Percentiles rank a stretch among this genome's conserved stretches.
Conservation (phyloP, 2,329 filamentous ascomycete genomes). For the Pseudogymnoascus sp. region DNA sequence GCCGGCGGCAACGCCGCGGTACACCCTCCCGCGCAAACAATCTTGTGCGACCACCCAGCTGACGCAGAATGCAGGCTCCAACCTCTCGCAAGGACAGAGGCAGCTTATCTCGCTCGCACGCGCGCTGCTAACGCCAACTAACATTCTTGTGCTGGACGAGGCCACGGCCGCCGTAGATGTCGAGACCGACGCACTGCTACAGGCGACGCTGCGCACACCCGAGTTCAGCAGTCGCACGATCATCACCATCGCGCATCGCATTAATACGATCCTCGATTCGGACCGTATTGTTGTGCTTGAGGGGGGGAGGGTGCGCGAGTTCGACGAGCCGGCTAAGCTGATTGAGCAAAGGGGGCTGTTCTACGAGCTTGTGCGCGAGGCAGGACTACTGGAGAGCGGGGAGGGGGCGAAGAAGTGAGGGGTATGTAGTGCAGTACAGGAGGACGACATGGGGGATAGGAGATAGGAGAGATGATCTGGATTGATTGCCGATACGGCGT, state of each 20-base stretch:
- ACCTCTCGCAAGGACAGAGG: slow-evolving; percentile 88
- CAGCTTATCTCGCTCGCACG: slow-evolving; percentile 91
- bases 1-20: neutral
- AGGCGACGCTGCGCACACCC: slow-evolving; percentile 54
- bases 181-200: slow-evolving; percentile 60
- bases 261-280: slow-evolving; percentile 88
- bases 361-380: slow-evolving; percentile 85
- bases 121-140: slow-evolving; percentile 88
- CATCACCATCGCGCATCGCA: slow-evolving; percentile 95
- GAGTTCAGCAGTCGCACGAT: slow-evolving; percentile 88
- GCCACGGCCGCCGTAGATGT: slow-evolving; percentile 74
- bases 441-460: neutral
- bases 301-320: slow-evolving; percentile 83
- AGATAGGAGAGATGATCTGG: neutral
- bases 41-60: slow-evolving; percentile 10
- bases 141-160: slow-evolving; percentile 95
- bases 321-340: slow-evolving; percentile 76
- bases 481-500: slow-evolving; percentile 3
- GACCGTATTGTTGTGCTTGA: slow-evolving; percentile 93
- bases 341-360: slow-evolving; percentile 73
- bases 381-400: slow-evolving; percentile 52
- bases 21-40: slow-evolving; percentile 12
- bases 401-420: neutral
- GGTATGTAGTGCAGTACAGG: neutral
- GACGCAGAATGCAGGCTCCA: slow-evolving; percentile 59